Conservation (phyloP, 441 rosid genomes). For the Erodium texanum region DNA sequence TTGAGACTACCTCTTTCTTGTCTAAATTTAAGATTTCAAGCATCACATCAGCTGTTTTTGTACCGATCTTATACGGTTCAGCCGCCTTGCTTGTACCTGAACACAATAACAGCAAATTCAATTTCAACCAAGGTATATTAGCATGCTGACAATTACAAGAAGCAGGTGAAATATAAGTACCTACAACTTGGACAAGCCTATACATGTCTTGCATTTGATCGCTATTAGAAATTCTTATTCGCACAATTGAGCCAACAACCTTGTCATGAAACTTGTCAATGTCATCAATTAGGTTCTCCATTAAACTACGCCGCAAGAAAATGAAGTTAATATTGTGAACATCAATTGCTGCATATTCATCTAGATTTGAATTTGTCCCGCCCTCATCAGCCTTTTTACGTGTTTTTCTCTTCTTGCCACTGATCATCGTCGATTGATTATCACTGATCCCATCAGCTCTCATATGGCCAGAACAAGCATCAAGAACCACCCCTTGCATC, state of each 20-base stretch:
- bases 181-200: constrained; percentile 90
- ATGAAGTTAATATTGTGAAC: constrained; percentile 72
- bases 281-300: constrained; percentile 70
- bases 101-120: constrained; percentile 13
- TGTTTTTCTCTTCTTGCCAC: constrained; percentile 45
- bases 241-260: constrained; percentile 84
- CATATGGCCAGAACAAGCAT: constrained; percentile 29
- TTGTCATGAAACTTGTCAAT: constrained; percentile 56
- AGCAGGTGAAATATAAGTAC: constrained; percentile 37
- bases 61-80: constrained; percentile 59
- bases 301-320: constrained; percentile 56
- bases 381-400: constrained; percentile 47
- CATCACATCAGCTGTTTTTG: constrained; percentile 47
- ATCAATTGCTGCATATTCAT: constrained; percentile 84
- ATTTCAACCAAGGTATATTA: not conserved
- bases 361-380: constrained; percentile 34
- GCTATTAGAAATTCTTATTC: constrained; percentile 56
- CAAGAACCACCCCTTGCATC: constrained; percentile 29
- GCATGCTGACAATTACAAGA: not conserved
- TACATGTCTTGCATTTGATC: constrained; percentile 67
- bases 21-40: constrained; percentile 70
- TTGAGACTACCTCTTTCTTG: constrained; percentile 66
- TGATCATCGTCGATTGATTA: constrained; percentile 22
- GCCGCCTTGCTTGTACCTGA: constrained; percentile 62
- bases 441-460: constrained; percentile 31